A percentile compares a stretch with the other conserved stretches of the same genome.
Conservation (phyloP, 139 green algal genomes). For the Volvox reticuliferus region DNA sequence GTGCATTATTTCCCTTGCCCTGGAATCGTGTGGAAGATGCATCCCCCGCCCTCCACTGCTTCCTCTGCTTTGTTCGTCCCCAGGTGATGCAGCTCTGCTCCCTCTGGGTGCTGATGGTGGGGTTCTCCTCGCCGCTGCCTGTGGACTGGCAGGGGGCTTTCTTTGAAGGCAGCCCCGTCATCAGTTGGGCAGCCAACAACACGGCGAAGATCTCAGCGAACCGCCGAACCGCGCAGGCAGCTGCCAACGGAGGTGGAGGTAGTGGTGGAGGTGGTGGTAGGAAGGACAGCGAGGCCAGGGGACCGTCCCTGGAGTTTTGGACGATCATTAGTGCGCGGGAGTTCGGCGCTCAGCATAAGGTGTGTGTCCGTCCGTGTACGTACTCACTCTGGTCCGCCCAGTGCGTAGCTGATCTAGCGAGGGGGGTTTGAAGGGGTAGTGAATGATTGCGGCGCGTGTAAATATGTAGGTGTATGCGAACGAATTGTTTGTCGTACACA, state of each 20-base stretch:
- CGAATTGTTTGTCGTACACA: too few relatives aligned
- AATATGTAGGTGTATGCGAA: too few relatives aligned
- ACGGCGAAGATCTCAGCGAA: background rate
- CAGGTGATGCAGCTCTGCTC: conserved; percentile 15
- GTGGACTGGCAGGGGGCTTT: background rate
- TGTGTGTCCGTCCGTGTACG: background rate
- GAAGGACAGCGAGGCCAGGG: too few relatives aligned
- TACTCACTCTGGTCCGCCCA: background rate
- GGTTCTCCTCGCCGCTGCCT: background rate
- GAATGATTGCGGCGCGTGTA: too few relatives aligned
- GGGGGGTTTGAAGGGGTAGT: too few relatives aligned
- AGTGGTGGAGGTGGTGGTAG: too few relatives aligned
- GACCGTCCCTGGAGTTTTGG: conserved; percentile 15
- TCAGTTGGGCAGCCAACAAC: conserved; percentile 1
- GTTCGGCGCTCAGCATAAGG: conserved; percentile 34
- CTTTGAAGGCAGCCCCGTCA: background rate
- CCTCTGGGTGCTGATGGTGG: background rate
- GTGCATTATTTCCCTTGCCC: too few relatives aligned
- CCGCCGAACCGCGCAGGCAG: background rate
- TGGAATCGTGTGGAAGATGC: too few relatives aligned
- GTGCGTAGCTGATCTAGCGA: too few relatives aligned
- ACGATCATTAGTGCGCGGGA: conserved; percentile 20
- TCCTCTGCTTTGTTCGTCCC: too few relatives aligned
- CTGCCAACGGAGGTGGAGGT: background rate
- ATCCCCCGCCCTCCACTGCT: too few relatives aligned